These are phyloP conservation scores for Botryotinia convoluta DNA, from an alignment of 2,329 filamentous ascomycete genomes.

Conservation along the genomic window DNA sequence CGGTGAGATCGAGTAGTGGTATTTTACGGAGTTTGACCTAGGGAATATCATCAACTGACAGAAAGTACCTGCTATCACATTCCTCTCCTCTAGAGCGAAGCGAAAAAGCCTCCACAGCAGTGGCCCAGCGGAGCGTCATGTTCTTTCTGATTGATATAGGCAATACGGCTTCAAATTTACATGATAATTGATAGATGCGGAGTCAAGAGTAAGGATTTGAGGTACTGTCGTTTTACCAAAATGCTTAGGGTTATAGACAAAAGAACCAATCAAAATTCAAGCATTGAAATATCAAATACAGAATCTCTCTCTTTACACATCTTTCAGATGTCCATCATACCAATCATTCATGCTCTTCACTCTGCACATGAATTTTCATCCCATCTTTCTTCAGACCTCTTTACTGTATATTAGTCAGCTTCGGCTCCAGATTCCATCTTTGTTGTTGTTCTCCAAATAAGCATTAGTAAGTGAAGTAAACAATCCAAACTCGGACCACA, in stretches of 20 bases:
- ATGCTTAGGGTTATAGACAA: background rate
- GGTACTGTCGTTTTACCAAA: background rate
- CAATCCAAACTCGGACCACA: constrained; percentile 17
- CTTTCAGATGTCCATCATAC: background rate
- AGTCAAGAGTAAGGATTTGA: background rate
- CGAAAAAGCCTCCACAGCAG: constrained; percentile 1
- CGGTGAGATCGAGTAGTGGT: no score
- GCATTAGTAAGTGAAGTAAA: constrained; percentile 17
- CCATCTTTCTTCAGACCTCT: background rate
- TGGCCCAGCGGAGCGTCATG: constrained; percentile 1
- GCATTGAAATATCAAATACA: background rate
- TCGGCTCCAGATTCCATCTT: background rate
- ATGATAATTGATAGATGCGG: background rate
- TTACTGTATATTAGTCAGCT: background rate
- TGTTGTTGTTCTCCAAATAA: background rate
- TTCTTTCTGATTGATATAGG: background rate
- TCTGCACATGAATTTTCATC: background rate
- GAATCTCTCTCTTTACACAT: background rate
- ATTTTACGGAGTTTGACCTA: background rate
- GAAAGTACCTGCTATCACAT: background rate
- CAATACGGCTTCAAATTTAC: background rate
- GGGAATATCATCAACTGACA: background rate
- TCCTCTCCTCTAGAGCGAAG: background rate
- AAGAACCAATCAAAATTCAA: background rate
- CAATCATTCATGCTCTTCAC: background rate